Conservation (phyloP, 1,284 basidiomycete species). For the Schizophyllum amplum region DNA sequence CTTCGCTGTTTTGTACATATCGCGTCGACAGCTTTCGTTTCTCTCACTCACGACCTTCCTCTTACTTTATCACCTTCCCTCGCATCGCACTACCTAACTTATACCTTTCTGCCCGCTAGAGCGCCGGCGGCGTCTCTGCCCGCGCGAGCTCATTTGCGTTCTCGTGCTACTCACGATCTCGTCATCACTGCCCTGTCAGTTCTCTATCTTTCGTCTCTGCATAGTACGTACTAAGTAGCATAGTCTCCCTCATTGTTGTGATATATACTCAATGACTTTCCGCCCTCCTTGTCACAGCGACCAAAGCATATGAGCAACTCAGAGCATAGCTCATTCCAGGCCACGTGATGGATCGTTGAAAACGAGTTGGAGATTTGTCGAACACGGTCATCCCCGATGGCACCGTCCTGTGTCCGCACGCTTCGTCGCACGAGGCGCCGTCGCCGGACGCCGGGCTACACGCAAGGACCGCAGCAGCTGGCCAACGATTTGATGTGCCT, state of each 20-base stretch:
- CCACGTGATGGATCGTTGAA: too few relatives aligned
- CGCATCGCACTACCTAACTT: background rate
- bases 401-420: too few relatives aligned
- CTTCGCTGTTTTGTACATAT: conserved; percentile 1
- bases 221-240: background rate
- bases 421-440: too few relatives aligned
- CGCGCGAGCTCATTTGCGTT: background rate
- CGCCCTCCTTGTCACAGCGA: too few relatives aligned
- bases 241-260: background rate
- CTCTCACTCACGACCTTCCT: background rate
- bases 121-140: background rate
- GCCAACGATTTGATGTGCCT: too few relatives aligned
- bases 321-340: too few relatives aligned
- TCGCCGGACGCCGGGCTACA: too few relatives aligned
- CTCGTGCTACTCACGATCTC: background rate
- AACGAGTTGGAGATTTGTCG: too few relatives aligned
- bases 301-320: too few relatives aligned
- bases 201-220: background rate
- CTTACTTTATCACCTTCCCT: background rate
- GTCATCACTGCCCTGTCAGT: background rate
- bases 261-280: background rate
- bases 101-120: background rate
- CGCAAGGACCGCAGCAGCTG: too few relatives aligned
- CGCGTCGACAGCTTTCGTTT: background rate
- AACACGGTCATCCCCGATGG: too few relatives aligned